These are phyloP conservation scores for Boletales sp. DNA, from an alignment of 768 basidiomycete genomes.

Conservation along the genomic window DNA sequence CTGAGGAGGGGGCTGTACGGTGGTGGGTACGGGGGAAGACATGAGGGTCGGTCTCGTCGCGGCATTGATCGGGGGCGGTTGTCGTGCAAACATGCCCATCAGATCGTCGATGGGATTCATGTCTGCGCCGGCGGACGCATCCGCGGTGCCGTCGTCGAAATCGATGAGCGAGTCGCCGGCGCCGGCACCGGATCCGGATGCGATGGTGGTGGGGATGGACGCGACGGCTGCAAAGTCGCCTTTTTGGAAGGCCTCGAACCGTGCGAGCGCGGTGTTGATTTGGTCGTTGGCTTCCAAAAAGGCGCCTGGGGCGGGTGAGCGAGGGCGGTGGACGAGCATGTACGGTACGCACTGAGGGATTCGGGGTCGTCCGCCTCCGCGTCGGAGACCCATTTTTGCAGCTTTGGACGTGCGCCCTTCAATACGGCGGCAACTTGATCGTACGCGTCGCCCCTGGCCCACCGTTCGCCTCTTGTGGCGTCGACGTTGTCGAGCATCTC, in stretches of 20 bases:
- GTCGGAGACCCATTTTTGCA: conserved; percentile 98
- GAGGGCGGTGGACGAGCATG: background rate
- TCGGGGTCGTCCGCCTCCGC: conserved; percentile 87
- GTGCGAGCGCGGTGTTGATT: conserved; percentile 86
- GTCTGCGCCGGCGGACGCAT: conserved; percentile 16
- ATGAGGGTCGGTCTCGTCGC: conserved; percentile 25
- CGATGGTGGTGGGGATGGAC: conserved; percentile 62
- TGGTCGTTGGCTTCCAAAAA: conserved; percentile 97
- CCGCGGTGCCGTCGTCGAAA: conserved; percentile 53
- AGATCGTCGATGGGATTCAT: conserved; percentile 50
- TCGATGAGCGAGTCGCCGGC: conserved; percentile 63
- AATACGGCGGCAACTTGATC: conserved; percentile 92
- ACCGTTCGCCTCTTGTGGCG: conserved; percentile 63
- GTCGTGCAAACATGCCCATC: conserved; percentile 50
- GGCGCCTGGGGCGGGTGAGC: conserved; percentile 53
- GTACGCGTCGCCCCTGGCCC: conserved; percentile 88
- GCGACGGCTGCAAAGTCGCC: conserved; percentile 80
- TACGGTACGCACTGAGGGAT: conserved; percentile 63
- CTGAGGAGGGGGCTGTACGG: conserved; percentile 21
- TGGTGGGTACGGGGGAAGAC: conserved; percentile 14
- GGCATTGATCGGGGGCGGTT: conserved; percentile 21
- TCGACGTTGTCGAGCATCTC: conserved; percentile 96
- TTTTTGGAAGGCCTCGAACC: conserved; percentile 90
- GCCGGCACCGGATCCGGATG: conserved; percentile 24
- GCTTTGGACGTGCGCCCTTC: conserved; percentile 79